Conservation (phyloP, 768 basidiomycete genomes). For the Astraeus odoratus region DNA sequence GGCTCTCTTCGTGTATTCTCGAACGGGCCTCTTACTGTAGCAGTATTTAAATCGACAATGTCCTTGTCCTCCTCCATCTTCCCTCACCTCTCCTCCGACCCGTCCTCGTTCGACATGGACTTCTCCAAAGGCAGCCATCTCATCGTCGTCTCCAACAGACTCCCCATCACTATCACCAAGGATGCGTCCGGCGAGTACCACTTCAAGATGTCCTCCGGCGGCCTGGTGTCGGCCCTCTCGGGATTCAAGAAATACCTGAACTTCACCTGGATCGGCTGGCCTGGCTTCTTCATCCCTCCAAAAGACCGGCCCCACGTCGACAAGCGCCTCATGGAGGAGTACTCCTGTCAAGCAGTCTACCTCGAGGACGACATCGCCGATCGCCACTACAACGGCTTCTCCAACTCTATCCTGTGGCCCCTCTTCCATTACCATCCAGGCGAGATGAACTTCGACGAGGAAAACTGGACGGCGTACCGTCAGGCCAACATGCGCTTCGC, state of each 20-base stretch:
- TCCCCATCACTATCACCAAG: constrained; percentile 93
- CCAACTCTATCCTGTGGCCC: constrained; percentile 99
- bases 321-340: constrained; percentile 88
- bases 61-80: constrained; percentile 21
- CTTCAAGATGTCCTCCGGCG: constrained; percentile 99
- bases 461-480: constrained; percentile 96
- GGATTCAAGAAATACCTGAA: constrained; percentile 98
- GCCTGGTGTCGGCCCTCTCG: constrained; percentile 92
- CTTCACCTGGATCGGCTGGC: constrained; percentile 98
- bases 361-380: constrained; percentile 98
- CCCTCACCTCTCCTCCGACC: constrained; percentile 16
- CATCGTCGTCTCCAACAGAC: constrained; percentile 93
- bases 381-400: constrained; percentile 96
- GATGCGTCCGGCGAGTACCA: constrained; percentile 90
- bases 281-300: constrained; percentile 86
- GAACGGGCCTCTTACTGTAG: background rate
- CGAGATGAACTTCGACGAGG: constrained; percentile 99
- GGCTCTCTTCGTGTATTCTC: constrained; percentile 18
- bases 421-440: constrained; percentile 99
- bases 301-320: constrained; percentile 91
- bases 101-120: constrained; percentile 36
- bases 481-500: constrained; percentile 96
- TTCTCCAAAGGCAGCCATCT: constrained; percentile 56
- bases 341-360: constrained; percentile 96
- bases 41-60: constrained; percentile 21